Evolutionary conservation across 805 yeast species (phyloP).

Genomic region (Hanseniaspora meyeri): DNA sequence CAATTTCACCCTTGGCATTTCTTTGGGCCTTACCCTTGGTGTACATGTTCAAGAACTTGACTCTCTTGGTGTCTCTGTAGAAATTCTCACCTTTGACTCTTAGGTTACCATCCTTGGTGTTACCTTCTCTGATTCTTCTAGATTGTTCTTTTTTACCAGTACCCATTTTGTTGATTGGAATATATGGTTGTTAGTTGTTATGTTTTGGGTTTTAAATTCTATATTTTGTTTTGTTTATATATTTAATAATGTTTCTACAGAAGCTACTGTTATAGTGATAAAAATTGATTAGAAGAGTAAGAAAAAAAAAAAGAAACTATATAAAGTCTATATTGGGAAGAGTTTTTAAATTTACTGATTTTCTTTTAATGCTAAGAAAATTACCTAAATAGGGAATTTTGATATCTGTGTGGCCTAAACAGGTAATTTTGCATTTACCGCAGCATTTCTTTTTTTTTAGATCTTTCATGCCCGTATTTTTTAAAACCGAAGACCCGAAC

Average conservation of each 20-base stretch:
- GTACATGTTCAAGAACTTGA: conserved; percentile 82
- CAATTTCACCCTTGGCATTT: conserved; percentile 76
- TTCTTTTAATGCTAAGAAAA: neutral
- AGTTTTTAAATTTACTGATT: neutral
- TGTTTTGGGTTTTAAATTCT: neutral
- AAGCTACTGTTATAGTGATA: no score
- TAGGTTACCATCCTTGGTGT: conserved; percentile 75
- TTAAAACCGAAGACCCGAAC: neutral
- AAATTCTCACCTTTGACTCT: conserved; percentile 95
- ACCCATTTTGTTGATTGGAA: conserved; percentile 48
- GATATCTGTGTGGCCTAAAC: neutral
- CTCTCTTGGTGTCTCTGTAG: conserved; percentile 86
- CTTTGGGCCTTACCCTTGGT: conserved; percentile 80
- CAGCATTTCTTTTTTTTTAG: neutral
- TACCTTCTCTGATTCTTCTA: conserved; percentile 74
- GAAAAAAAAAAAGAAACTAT: neutral
- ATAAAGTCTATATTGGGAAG: neutral
- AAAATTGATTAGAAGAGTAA: no score
- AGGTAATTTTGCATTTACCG: neutral
- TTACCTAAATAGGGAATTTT: conserved; percentile 14
- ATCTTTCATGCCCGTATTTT: neutral
- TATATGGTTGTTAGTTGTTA: neutral
- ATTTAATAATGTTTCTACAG: no score
- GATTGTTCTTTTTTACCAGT: conserved; percentile 81
- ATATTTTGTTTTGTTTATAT: no score